phyloP scores from a whole-genome alignment of 257 asterid species.

The Nicotiana noctiflora region DNA sequence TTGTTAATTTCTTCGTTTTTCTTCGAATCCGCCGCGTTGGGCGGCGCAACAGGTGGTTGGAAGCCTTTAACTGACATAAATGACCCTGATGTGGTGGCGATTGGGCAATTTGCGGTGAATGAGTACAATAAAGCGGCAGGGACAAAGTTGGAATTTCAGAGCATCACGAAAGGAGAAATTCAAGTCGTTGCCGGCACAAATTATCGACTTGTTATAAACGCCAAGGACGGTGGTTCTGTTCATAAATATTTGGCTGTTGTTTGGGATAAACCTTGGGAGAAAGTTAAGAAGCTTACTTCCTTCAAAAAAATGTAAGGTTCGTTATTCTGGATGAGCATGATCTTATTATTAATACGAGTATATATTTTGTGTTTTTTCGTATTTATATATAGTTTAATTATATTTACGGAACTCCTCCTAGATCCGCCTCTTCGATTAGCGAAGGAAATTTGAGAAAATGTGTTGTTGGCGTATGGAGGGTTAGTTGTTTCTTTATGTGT shows the following conservation, averaged over 20 bases:
- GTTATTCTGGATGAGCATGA: background rate
- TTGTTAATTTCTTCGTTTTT: background rate
- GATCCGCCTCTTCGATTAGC: no score
- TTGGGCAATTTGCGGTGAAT: conserved; percentile 33
- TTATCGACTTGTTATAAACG: conserved; percentile 27
- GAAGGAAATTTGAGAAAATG: no score
- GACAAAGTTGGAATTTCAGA: conserved; percentile 14
- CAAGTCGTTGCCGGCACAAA: conserved; percentile 38
- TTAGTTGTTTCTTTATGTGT: background rate
- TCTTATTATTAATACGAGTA: background rate
- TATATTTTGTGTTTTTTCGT: background rate
- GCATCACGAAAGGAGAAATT: conserved; percentile 19
- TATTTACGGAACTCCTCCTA: no score
- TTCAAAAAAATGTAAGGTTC: conserved; percentile 13
- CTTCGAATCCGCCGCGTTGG: conserved; percentile 1
- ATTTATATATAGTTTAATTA: background rate
- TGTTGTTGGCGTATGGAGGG: background rate
- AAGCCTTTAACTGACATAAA: conserved; percentile 16
- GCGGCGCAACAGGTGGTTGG: conserved; percentile 19
- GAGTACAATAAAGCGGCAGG: conserved; percentile 26
- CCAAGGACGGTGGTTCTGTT: conserved; percentile 14
- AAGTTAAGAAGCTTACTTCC: conserved; percentile 24
- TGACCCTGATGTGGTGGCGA: conserved; percentile 17
- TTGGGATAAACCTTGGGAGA: conserved; percentile 20
- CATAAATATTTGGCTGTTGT: conserved; percentile 29